Base-by-base conservation (phyloP, 1,284 basidiomycete species). In the Austroboletus rostrupii region DNA sequence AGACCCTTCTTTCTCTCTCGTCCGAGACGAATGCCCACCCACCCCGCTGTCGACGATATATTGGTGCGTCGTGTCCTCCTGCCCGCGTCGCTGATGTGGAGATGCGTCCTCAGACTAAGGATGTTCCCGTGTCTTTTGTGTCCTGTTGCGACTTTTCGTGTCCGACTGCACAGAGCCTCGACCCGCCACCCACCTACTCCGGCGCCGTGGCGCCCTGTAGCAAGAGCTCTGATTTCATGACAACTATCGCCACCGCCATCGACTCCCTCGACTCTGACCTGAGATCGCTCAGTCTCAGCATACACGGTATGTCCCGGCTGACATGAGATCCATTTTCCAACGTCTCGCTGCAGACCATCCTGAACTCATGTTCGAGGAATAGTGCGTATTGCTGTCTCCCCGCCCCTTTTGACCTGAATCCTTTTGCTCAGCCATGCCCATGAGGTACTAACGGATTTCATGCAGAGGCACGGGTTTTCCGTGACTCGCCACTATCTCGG, bases 401-500 rank as follows among this genome's bases (percentile, higher is more conserved):
- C 9, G 14, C 8, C 16, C 33, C 14, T 5, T n/a, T 35, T n/a
- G 33, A 35, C n/a, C 33, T 35, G 33, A 35, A 14, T 6, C 33
- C 32, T 8, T 26, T 26, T 26, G 23, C 36, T 46, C 49, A 83
- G 81, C 49, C 74, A 77, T 62, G 82, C 85, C 23, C 81, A 85
- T 53, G 78, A 82, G 52, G 60, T 69, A 17, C 61, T 86, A 47
- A 77, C 79, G 0, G 57, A 68, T 14, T 85, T 80, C 61, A 79
- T 87, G 74, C 68, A 71, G 48, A 67, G 69, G 38, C 75, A 85
- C 48, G 81, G 82, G 5, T 90, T 87, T 64, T 64, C 69, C 17
- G 81, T 90, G 26, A 82, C 78, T 9, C 71, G 69, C 44, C 76
- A 81, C 56, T 82, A 86, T 57, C 73, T 83, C 36, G 77, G 76